Conservation (phyloP, 805 yeast genomes). For the Candida patagonica region DNA sequence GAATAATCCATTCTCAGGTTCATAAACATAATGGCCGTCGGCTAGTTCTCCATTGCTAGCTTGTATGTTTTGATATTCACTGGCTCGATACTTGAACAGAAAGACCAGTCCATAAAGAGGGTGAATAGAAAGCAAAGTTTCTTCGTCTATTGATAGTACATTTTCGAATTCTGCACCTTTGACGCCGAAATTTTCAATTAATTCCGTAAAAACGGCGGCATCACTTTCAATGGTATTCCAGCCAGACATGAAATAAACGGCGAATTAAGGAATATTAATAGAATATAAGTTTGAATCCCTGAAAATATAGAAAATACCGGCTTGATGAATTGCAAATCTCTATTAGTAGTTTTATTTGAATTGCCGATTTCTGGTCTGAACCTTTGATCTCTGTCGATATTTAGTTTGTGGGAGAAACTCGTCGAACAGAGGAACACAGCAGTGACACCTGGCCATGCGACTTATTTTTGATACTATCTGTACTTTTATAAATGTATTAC, state of each 20-base stretch:
- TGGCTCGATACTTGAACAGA: conserved; percentile 49
- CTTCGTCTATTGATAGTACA: conserved; percentile 43
- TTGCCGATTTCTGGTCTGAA: too few species aligned
- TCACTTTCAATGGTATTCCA: conserved; percentile 64
- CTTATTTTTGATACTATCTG: too few species aligned
- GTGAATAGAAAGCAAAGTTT: conserved; percentile 16
- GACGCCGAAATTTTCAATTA: conserved; percentile 48
- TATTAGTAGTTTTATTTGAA: too few species aligned
- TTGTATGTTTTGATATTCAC: conserved; percentile 21
- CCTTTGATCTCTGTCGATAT: too few species aligned
- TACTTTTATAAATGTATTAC: too few species aligned
- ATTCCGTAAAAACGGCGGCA: conserved; percentile 56
- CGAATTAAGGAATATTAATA: not conserved
- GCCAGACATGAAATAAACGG: conserved; percentile 18
- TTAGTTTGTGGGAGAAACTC: too few species aligned
- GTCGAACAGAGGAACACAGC: too few species aligned
- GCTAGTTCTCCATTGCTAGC: conserved; percentile 25
- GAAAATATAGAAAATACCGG: too few species aligned
- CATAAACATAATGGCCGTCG: conserved; percentile 34
- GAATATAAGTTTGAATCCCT: not conserved
- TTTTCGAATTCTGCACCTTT: conserved; percentile 49
- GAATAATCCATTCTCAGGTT: conserved; percentile 30
- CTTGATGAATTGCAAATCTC: too few species aligned
- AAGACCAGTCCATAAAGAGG: conserved; percentile 54
- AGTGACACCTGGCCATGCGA: too few species aligned